phyloP scores from a whole-genome alignment of 2,329 filamentous ascomycete genomes.

The Colletotrichum lentis region DNA sequence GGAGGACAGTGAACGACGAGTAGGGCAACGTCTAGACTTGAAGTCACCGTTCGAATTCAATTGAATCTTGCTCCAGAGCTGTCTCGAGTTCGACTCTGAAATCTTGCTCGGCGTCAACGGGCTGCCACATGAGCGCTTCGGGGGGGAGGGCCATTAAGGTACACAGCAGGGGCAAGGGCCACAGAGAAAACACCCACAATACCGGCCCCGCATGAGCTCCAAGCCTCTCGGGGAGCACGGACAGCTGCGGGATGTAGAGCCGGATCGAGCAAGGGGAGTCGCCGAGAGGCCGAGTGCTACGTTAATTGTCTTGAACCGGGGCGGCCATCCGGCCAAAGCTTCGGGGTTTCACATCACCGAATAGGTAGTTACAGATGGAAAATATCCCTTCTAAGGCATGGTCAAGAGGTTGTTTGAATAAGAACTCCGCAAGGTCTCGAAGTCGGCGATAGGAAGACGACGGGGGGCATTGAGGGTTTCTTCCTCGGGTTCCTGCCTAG shows the following conservation, averaged over 20 bases:
- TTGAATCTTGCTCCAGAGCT: neutral
- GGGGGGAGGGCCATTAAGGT: neutral
- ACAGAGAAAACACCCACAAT: neutral
- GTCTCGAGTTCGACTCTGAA: neutral
- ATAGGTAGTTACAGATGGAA: no score
- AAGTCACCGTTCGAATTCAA: neutral
- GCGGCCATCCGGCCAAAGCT: neutral
- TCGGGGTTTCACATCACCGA: no score
- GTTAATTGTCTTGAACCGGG: neutral
- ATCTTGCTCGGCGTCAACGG: conserved; percentile 8
- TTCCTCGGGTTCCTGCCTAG: no score
- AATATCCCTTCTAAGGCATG: no score
- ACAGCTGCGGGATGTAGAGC: conserved; percentile 30
- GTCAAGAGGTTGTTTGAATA: no score
- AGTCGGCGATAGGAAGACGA: no score
- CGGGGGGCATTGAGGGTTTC: no score
- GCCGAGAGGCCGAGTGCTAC: conserved; percentile 31
- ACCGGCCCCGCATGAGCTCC: conserved; percentile 35
- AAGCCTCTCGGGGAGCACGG: conserved; percentile 27
- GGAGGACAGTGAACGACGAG: neutral
- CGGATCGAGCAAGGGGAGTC: conserved; percentile 23
- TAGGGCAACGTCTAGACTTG: no score
- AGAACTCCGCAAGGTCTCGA: no score
- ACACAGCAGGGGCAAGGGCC: conserved; percentile 33
- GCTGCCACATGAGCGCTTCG: neutral